phyloP scores from a whole-genome alignment of 345 rosid species.

The Eucalyptus erythrocorys region DNA sequence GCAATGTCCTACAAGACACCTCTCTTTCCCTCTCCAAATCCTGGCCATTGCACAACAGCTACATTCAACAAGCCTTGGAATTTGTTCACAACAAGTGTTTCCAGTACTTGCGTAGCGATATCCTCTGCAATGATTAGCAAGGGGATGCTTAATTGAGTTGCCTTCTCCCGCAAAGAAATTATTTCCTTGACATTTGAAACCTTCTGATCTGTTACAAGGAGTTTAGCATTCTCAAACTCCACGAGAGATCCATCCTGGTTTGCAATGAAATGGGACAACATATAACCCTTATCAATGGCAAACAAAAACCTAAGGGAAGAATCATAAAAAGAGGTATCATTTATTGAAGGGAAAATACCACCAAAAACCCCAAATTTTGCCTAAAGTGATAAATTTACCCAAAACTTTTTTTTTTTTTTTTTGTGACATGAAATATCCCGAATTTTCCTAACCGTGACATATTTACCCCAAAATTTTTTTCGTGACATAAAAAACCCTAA shows the following conservation, averaged over 20 bases:
- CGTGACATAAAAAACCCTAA: no score
- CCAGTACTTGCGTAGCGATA: conserved; percentile 50
- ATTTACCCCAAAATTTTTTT: no score
- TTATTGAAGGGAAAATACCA: no score
- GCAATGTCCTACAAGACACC: conserved; percentile 88
- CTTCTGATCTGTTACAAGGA: conserved; percentile 12
- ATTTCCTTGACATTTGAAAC: no score
- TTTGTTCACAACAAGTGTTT: conserved; percentile 69
- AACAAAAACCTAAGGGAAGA: neutral
- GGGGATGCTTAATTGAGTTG: conserved; percentile 43
- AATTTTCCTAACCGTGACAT: no score
- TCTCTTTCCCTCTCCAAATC: conserved; percentile 63
- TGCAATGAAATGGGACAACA: conserved; percentile 77
- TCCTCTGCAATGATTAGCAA: conserved; percentile 76
- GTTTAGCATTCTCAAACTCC: conserved; percentile 41
- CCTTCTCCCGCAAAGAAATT: no score
- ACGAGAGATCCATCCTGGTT: conserved; percentile 61
- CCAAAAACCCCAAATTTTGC: no score
- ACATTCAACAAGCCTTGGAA: conserved; percentile 63
- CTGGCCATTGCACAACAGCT: conserved; percentile 80
- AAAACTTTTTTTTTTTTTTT: no score
- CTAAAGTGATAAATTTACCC: no score
- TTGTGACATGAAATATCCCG: no score
- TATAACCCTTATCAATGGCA: conserved; percentile 68
- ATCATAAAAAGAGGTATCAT: no score